Evolutionary conservation across 768 basidiomycete genomes (phyloP), one percentile per base, ranked within the genome.

Genomic region (Gloeopeniophorella convolvens): DNA sequence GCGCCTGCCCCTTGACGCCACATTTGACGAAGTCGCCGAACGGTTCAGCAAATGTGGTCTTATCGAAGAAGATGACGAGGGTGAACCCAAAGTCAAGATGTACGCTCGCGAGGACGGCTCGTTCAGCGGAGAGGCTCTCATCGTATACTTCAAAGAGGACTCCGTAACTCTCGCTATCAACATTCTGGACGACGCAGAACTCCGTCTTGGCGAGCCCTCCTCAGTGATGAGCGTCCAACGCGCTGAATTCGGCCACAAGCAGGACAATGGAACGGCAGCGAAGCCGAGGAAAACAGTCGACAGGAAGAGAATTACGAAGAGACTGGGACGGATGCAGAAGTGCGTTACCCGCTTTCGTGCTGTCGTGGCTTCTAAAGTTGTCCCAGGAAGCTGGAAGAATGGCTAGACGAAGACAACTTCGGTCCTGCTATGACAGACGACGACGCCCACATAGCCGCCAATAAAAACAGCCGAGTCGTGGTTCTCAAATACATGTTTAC

Each of bases 61-160:
- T 27, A 80, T 99, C 45, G 85, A 97, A 63, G 90, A 95, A 62
- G 92, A 91, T 55, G 85, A 93, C 59, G 72, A 82, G n/a, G 93
- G 89, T 2, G 80, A 89, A 50, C 83, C 85, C n/a, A 90, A 94
- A 63, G 78, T 98, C 64, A 99, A 99, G 73, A 75, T 98, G 72
- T 99, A 99, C 66, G 86, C 88, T 39, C 80, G 79, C 51, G 90
- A 89, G 5, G 80, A 89, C 53, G 93, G 94, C 28, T 63, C 76
- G 21, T 96, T 97, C 67, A 96, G 80, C 59, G 95, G 96, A 32
- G 95, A 98, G 58, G 95, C 93, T 2, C 69, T 98, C 57, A 84
- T 99, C 50, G 92, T 97, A 28, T 99, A 89, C 67, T 95, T 97
- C 75, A 96, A 96, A 66, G 92, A 95, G 65, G 94, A 92, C 53